Evolutionary conservation across 768 basidiomycete species (phyloP).

Genomic region (Mycena floridula): DNA sequence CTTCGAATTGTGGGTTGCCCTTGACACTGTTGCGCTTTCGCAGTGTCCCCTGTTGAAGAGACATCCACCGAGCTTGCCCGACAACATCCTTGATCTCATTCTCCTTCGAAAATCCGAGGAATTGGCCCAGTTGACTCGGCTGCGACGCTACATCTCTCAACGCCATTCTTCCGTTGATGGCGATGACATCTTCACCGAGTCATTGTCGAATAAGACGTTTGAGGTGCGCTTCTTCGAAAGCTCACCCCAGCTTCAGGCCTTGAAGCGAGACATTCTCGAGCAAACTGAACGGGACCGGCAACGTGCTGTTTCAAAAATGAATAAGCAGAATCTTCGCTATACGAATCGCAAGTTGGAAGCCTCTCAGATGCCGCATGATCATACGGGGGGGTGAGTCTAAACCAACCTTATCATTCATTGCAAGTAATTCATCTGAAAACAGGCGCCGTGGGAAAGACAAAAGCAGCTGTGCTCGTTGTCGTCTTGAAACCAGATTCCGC

Average conservation of each 20-base stretch:
- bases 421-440: too few relatives aligned
- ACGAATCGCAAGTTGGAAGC: too few relatives aligned
- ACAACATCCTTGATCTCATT: slow-evolving; percentile 30
- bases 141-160: too few relatives aligned
- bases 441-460: too few relatives aligned
- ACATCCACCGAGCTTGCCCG: slow-evolving; percentile 40
- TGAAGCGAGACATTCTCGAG: slow-evolving; percentile 21
- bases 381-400: too few relatives aligned
- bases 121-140: not conserved
- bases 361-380: slow-evolving; percentile 8
- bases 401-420: too few relatives aligned
- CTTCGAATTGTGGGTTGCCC: slow-evolving; percentile 42
- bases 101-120: slow-evolving; percentile 27
- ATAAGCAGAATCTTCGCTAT: too few relatives aligned
- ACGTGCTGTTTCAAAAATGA: too few relatives aligned
- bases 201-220: too few relatives aligned
- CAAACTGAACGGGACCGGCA: too few relatives aligned
- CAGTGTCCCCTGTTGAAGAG: slow-evolving; percentile 31
- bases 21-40: slow-evolving; percentile 30
- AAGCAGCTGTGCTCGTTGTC: slow-evolving; percentile 14
- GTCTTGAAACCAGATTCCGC: slow-evolving; percentile 1
- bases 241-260: slow-evolving; percentile 12
- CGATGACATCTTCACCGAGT: too few relatives aligned
- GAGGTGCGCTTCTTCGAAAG: slow-evolving; percentile 27
- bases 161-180: too few relatives aligned